Base-by-base conservation (phyloP, 768 basidiomycete species). In the Clavaria fumosa region DNA sequence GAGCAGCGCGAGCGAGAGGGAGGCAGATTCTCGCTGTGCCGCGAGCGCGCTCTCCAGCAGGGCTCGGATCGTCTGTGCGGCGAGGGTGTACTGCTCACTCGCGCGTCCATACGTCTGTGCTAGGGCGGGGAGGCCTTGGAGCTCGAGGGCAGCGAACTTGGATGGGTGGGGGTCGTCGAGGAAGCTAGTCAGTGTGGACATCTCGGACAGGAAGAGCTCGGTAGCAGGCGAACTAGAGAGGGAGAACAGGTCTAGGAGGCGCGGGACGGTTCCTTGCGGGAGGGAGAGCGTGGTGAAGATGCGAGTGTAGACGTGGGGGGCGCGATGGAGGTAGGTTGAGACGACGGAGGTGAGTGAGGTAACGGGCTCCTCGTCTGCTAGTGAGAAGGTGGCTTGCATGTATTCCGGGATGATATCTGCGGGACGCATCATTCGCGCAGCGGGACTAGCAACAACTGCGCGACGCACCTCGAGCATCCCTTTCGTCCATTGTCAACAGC, bases 71-170 rank as follows among this genome's bases (percentile, higher is more conserved):
- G 62, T 56, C 15, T 55, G 52, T 4, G 59, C 55, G 1, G 72
- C 72, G 23, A 57, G 44, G 4, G 39, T 39, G 54, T 80, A 80
- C 47, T 74, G 64, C 34, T 68, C 65, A 52, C 77, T 77, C 4
- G 59, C 51, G 19, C 50, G 40, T 9, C 75, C 78, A 40, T 68
- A 58, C 5, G 52, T 52, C 10, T 54, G 43, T 19, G 68, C 68
- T 26, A 81, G 53, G 9, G 63, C 56, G 11, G 60, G 47, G 4
- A 85, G 59, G 12, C 63, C 63, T 1, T 61, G 57, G 28, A 85
- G 49, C 42, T 77, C 69, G 34, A 82, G 55, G 5, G 75, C 77
- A 20, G 72, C 77, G 44, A 85, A 85, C 11, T 60, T 54, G 7
- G 59, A 51, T 35, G 26, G 4, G 35, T 27, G 23, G 22, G 66